Base-by-base conservation (phyloP, 441 rosid genomes). In the Syzygium syzygioides region DNA sequence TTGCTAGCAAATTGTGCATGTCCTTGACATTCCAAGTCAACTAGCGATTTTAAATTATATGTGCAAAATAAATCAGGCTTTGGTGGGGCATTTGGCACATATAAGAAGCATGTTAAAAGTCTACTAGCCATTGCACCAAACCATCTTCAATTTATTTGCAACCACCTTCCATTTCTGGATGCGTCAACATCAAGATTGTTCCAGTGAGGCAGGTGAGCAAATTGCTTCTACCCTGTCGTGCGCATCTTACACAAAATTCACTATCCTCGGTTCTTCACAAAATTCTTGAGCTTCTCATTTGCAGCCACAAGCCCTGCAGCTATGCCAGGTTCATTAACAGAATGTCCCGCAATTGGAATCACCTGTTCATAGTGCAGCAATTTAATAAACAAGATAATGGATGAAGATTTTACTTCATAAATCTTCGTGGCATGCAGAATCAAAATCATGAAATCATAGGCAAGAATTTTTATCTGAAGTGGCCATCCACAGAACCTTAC, bases 261-360 rank as follows among this genome's bases (percentile, higher is more conserved):
- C 48, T 79, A 71, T 80, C 90, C 86, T 87, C 50, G 88, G 62
- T 84, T 87, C 92, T 92, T 95, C 89, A 91, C 50, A 30, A 92
- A 86, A 88, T 91, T 89, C 91, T 96, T 97, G 85, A 96, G 92
- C 93, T 91, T 94, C 92, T 97, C 98, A 55, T 94, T 96, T 10
- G 98, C 98, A 88, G 92, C 97, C 87, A 96, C 99, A 14, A 97
- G 99, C 92, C 94, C 97, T 30, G 96, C 98, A 60, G 96, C 92
- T 79, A 94, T 94, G 89, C 99, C 98, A 5, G 93, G 95, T 90
- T 97, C 99, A 57, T 97, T 95, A 7, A 98, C 98, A 11, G 99
- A 96, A 92, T 97, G 99, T 89, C 99, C 99, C 14, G 99, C 98
- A 92, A 96, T 95, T 57, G 90, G 90, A 64, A 96, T 96, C 88